Evolutionary conservation across 352 stramenopile genomes (phyloP), one percentile per base, ranked within the genome.

Genomic region (Globisporangium radiosum): DNA sequence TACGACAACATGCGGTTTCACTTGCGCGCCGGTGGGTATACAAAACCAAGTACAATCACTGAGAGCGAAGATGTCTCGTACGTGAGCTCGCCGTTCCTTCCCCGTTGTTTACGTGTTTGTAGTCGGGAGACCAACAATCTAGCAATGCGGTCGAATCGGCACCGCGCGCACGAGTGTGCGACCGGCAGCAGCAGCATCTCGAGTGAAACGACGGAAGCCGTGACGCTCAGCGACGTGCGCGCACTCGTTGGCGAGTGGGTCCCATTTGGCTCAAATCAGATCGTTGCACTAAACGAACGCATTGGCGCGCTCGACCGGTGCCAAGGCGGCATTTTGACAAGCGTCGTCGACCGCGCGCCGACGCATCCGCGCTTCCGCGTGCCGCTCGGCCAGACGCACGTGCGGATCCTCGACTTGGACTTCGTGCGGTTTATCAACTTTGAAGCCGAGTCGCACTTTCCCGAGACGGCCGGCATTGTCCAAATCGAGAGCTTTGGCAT

Each of bases 351-450:
- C 70, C 78, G 68, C 11, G 66, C 76, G n/a, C 81, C 88, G 7
- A 91, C 85, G 0, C 79, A 82, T 56, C 92, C 78, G 51, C 90
- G 85, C 62, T 94, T 98, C 57, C 77, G 73, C 17, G 78, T 95
- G 10, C 79, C 81, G 14, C 88, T 97, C 10, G 96, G 97, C 6
- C 87, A 98, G 45, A 99, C 95, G 1, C 85, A 87, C 52, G 92
- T 99, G 13, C 87, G 96, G 47, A 97, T 99, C 55, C 75, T 99
- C 4, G 96, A 99, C 68, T 99, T 98, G 63, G 97, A 97, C 47
- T 94, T 98, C 49, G 96, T 97, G 33, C 96, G 97, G 48, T 97
- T 98, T 63, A 98, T 98, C 57, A 99, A 99, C 68, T 99, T 99
- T 62, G 96, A 99, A 68, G 96, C 96, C 33, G 95, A 99, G 65